Percentiles rank a stretch among this genome's conserved stretches.
phyloP scores from a whole-genome alignment of 495 filamentous ascomycete species.

The Gamarada debralockiae region DNA sequence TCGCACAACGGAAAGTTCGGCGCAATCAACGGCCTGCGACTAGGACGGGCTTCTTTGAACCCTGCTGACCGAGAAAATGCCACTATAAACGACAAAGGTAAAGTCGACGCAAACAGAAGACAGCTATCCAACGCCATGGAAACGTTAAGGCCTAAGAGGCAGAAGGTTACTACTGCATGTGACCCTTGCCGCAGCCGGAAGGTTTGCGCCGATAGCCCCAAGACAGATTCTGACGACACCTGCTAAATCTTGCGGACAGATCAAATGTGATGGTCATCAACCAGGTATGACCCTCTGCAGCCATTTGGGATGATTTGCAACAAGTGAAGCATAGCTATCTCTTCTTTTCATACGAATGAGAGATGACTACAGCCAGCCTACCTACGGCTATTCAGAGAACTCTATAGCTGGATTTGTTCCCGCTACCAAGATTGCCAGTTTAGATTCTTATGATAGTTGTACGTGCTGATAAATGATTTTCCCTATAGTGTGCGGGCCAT shows the following conservation, averaged over 20 bases:
- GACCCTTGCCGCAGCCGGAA: constrained; percentile 3
- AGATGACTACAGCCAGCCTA: not conserved
- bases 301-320: not conserved
- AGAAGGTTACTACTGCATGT: constrained; percentile 1
- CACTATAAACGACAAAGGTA: not conserved
- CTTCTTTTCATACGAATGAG: not conserved
- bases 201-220: not conserved
- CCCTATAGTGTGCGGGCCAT: not conserved
- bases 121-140: not conserved
- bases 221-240: not conserved
- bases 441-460: not conserved
- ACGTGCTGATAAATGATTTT: not conserved
- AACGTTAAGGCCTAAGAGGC: not conserved
- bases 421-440: not conserved
- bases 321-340: not conserved
- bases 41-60: too few species aligned
- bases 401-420: not conserved
- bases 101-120: not conserved
- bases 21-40: too few species aligned
- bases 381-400: not conserved
- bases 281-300: constrained; percentile 1
- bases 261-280: constrained; percentile 4
- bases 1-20: too few species aligned
- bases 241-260: not conserved
- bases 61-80: not conserved